Evolutionary conservation across 2,329 filamentous ascomycete genomes (phyloP), one percentile per base, ranked within the genome.

Genomic region (Claviceps sp.): DNA sequence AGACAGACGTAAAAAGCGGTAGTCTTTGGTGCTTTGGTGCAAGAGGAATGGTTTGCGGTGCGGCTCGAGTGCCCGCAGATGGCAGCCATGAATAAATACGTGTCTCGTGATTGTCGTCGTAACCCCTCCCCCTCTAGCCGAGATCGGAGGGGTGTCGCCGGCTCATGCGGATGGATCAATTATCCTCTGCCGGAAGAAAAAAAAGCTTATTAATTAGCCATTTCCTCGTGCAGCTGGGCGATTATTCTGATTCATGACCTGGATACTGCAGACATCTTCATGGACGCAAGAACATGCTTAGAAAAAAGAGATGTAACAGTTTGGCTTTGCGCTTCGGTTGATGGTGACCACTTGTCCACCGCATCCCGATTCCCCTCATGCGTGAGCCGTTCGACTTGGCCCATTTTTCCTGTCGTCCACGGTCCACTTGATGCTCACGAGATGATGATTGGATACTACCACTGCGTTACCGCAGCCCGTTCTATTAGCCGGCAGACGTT

Each of bases 121-220:
- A 44, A 40, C 52, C 52, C 52, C 52, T 54, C 52, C 49, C 52
- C 51, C 52, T 13, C 44, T 50, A 45, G 49, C 52, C 52, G 52
- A 54, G 18, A 54, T 51, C 52, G 52, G 52, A 54, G 52, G 26
- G 30, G 24, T 46, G 44, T 46, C 44, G 44, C 26, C 26, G 26
- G 26, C 26, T 30, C 26, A 30, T 30, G 26, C 8, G 26, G 26
- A 30, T 30, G 26, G 26, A 30, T 30, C 9, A 11, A 30, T 30
- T 30, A 30, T 30, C 26, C 26, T 30, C 26, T 9, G 8, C 26
- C 26, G 26, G 26, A 30, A 30, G 8, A 11, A 14, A 16, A 45
- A 34, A 45, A n/a, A 13, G 14, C 43, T 30, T 6, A 45, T 45
- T 7, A 2, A 44, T 44, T 13, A 22, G 14, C 14, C 13, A 20